Evolutionary conservation across 805 yeast species (phyloP).

Genomic region (Schizosaccharomyces cryophilus): DNA sequence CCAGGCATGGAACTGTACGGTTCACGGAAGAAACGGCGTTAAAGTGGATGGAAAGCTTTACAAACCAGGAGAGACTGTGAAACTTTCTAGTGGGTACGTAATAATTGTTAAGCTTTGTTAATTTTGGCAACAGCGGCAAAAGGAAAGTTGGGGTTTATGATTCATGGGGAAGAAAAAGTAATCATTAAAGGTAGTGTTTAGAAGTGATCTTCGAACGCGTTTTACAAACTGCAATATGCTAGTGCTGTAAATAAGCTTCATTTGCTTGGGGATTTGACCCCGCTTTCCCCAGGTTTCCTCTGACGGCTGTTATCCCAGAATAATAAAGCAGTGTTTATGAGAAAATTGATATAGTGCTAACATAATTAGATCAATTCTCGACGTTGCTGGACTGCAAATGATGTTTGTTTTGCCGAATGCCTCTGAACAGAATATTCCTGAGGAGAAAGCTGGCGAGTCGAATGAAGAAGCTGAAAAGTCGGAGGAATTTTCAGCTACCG

Average conservation of each 20-base stretch:
- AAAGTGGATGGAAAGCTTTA: slow-evolving; percentile 49
- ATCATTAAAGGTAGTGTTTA: too few species aligned
- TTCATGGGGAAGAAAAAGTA: too few species aligned
- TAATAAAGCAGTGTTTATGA: too few species aligned
- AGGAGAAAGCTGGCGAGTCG: slow-evolving; percentile 19
- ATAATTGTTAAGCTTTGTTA: slow-evolving; percentile 16
- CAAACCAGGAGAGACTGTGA: slow-evolving; percentile 17
- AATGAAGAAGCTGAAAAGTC: slow-evolving; percentile 3
- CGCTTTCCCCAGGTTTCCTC: too few species aligned
- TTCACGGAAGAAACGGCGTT: slow-evolving; percentile 80
- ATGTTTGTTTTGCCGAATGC: slow-evolving; percentile 85
- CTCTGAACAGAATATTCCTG: background rate
- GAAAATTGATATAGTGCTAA: too few species aligned
- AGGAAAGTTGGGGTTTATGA: too few species aligned
- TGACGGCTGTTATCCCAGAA: too few species aligned
- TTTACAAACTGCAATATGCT: too few species aligned
- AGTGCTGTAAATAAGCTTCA: too few species aligned
- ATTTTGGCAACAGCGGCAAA: slow-evolving; percentile 25
- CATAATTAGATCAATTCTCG: slow-evolving; percentile 34
- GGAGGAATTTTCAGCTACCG: background rate
- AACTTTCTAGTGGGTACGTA: slow-evolving; percentile 44
- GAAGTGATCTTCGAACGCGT: too few species aligned
- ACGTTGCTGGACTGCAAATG: slow-evolving; percentile 95
- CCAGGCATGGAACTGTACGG: slow-evolving; percentile 67
- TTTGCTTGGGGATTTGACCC: too few species aligned